A percentile compares a stretch with the other conserved stretches of the same genome.
Conservation (phyloP, 2,329 filamentous ascomycete species). For the Venturia pyrina region DNA sequence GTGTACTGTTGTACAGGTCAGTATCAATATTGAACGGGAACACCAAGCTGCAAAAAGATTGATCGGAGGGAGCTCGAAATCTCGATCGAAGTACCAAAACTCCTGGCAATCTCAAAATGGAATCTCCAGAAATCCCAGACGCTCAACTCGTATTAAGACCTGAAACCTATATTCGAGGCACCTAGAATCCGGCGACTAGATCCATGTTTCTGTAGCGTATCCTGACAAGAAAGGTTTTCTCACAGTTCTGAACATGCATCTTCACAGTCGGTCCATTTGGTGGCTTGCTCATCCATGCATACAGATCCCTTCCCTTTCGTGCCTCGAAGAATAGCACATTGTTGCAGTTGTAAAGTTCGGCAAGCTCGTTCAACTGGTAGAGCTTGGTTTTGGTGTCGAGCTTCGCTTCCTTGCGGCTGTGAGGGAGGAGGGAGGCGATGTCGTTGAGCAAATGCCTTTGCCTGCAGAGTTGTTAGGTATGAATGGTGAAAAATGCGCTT, state of each 20-base stretch:
- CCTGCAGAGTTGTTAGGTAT: conserved; percentile 35
- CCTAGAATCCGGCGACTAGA: not conserved
- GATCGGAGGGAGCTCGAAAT: not conserved
- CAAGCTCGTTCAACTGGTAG: conserved; percentile 32
- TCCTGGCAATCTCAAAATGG: too few relatives aligned
- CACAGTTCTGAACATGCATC: conserved; percentile 70
- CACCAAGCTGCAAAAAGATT: not conserved
- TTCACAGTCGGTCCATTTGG: conserved; percentile 71
- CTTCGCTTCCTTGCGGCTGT: conserved; percentile 89
- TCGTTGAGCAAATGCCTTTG: conserved; percentile 92
- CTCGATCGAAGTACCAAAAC: not conserved
- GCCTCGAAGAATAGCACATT: conserved; percentile 94
- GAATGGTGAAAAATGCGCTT: not conserved
- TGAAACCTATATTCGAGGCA: not conserved
- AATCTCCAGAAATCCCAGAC: too few relatives aligned
- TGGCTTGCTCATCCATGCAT: conserved; percentile 85
- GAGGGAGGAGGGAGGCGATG: conserved; percentile 77
- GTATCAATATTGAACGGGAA: conserved; percentile 29
- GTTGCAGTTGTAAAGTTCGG: conserved; percentile 82
- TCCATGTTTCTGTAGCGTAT: not conserved
- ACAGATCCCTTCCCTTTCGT: conserved; percentile 86
- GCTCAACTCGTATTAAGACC: too few relatives aligned
- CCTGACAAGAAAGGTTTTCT: conserved; percentile 18
- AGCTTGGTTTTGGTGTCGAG: conserved; percentile 92
- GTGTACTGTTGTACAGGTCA: conserved; percentile 46